Conservation (phyloP, 768 basidiomycete species). For the Artomyces pyxidatus region DNA sequence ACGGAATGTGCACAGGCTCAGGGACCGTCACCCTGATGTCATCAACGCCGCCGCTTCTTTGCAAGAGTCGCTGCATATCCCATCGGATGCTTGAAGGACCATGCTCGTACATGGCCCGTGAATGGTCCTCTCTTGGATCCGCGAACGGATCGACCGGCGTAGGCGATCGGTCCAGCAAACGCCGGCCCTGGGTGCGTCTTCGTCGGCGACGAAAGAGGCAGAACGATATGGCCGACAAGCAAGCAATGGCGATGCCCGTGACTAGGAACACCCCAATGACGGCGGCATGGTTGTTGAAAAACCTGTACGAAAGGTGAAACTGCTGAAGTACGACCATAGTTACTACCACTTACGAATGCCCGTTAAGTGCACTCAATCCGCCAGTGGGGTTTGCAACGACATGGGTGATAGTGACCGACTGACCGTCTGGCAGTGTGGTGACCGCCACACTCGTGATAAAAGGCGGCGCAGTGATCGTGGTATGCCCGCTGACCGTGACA, state of each 20-base stretch:
- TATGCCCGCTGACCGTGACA: slow-evolving; percentile 32
- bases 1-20: too few relatives aligned
- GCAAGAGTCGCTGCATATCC: not conserved
- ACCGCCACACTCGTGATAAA: slow-evolving; percentile 39
- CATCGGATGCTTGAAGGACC: not conserved
- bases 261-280: slow-evolving; percentile 70
- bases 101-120: not conserved
- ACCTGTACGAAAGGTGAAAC: slow-evolving; percentile 27
- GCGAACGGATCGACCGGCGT: slow-evolving; percentile 30
- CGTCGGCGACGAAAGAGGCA: slow-evolving; percentile 36
- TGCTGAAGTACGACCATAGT: not conserved
- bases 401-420: slow-evolving; percentile 40
- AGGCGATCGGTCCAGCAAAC: slow-evolving; percentile 15
- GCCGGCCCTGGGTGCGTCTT: slow-evolving; percentile 16
- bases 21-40: too few relatives aligned
- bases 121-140: slow-evolving; percentile 17
- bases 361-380: not conserved
- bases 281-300: slow-evolving; percentile 59
- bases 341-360: slow-evolving; percentile 6
- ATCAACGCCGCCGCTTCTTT: not conserved
- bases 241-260: slow-evolving; percentile 48
- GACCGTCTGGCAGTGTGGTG: slow-evolving; percentile 37
- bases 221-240: slow-evolving; percentile 35
- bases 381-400: slow-evolving; percentile 43
- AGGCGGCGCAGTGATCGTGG: slow-evolving; percentile 34